phyloP scores from a whole-genome alignment of 129 eudicot species.

The Silybum marianum region DNA sequence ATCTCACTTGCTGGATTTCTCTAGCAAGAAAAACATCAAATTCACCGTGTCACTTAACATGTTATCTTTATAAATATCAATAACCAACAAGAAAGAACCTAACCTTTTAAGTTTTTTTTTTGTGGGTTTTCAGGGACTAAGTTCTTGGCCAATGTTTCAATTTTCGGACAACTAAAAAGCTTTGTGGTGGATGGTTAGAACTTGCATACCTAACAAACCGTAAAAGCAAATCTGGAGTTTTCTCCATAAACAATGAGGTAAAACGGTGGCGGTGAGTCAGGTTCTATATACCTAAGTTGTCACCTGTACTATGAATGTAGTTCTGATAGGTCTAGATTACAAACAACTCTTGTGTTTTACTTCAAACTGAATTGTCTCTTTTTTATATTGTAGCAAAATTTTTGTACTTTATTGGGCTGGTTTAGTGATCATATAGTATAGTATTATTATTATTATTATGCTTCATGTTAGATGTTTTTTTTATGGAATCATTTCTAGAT shows the following conservation, averaged over 20 bases:
- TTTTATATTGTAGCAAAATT: not conserved
- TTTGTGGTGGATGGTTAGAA: not conserved
- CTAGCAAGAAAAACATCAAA: too few species aligned
- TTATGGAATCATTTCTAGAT: not conserved
- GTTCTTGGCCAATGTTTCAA: constrained; percentile 20
- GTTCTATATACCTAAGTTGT: constrained; percentile 7
- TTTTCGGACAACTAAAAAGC: too few species aligned
- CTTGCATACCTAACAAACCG: constrained; percentile 1
- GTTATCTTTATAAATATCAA: not conserved
- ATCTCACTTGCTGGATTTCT: not conserved
- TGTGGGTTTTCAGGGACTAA: constrained; percentile 36
- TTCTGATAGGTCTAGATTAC: constrained; percentile 17
- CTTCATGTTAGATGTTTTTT: not conserved
- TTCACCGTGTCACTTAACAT: not conserved
- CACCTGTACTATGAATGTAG: constrained; percentile 13
- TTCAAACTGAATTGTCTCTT: not conserved
- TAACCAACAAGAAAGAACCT: constrained; percentile 1
- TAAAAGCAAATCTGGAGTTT: constrained; percentile 8
- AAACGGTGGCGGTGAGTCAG: not conserved
- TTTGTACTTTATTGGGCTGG: not conserved
- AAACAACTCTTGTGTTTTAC: constrained; percentile 21
- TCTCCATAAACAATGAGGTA: not conserved
- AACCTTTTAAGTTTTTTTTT: constrained; percentile 10
- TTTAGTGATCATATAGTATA: not conserved
- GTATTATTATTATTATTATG: not conserved